Conservation (phyloP, 768 basidiomycete genomes). For the Boletus sp. region DNA sequence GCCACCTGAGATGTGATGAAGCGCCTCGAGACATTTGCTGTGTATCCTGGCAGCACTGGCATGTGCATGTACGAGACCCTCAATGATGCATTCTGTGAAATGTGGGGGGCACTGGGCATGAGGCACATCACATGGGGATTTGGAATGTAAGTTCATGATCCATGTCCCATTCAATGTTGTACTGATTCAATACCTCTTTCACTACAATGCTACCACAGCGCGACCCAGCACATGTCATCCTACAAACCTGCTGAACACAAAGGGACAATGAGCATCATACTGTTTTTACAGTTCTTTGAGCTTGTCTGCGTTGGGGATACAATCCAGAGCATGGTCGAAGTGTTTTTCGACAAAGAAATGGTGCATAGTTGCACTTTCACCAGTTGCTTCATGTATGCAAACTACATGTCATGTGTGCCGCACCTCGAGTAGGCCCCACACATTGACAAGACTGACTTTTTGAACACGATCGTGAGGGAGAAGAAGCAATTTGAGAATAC, state of each 20-base stretch:
- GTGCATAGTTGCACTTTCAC: conserved; percentile 38
- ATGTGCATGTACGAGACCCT: conserved; percentile 87
- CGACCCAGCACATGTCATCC: conserved; percentile 83
- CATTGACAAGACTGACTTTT: conserved; percentile 90
- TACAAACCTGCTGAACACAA: conserved; percentile 89
- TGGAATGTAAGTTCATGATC: conserved; percentile 47
- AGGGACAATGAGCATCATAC: conserved; percentile 81
- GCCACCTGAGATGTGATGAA: conserved; percentile 89
- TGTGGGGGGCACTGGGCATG: conserved; percentile 74
- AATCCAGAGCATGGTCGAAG: conserved; percentile 96
- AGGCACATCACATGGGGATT: conserved; percentile 84
- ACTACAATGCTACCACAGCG: conserved; percentile 43
- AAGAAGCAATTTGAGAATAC: conserved; percentile 95
- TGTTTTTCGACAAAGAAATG: conserved; percentile 96
- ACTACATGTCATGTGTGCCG: not conserved
- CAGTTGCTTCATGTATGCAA: not conserved
- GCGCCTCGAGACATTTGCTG: conserved; percentile 85
- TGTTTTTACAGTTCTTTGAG: conserved; percentile 95
- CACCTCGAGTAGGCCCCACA: conserved; percentile 60
- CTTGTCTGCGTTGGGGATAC: conserved; percentile 96
- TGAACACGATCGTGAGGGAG: conserved; percentile 90
- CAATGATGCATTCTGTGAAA: conserved; percentile 88
- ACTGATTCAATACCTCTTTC: not conserved
- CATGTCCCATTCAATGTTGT: not conserved
- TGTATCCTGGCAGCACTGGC: conserved; percentile 86